These are phyloP conservation scores for Amaranthus hypochondriacus DNA, from an alignment of 148 eudicot species.

Conservation along the genomic window DNA sequence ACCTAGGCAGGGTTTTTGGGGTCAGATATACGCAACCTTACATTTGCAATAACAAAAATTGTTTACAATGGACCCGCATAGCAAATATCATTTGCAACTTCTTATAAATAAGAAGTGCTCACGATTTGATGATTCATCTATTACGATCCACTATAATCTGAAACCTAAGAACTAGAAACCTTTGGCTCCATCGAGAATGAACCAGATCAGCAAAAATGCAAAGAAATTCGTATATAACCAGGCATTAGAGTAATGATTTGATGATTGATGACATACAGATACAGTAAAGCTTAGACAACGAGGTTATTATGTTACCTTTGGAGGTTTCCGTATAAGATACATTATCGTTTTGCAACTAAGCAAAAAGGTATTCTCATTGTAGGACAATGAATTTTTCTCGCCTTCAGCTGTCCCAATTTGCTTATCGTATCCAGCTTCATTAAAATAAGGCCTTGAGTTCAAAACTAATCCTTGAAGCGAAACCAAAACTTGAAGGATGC, in stretches of 20 bases:
- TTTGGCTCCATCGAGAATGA: too few species aligned
- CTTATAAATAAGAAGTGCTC: too few species aligned
- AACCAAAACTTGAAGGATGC: conserved; percentile 97
- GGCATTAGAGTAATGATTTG: not conserved
- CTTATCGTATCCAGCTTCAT: conserved; percentile 99
- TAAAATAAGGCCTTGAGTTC: conserved; percentile 91
- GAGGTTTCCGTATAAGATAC: conserved; percentile 87
- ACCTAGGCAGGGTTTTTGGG: too few species aligned
- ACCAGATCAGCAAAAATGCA: not conserved
- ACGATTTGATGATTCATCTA: too few species aligned
- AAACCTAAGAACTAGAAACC: too few species aligned
- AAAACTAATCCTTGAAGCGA: conserved; percentile 94
- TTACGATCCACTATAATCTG: too few species aligned
- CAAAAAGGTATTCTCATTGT: conserved; percentile 92
- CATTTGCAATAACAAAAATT: too few species aligned
- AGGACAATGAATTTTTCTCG: conserved; percentile 93
- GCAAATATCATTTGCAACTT: too few species aligned
- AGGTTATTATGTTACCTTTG: conserved; percentile 59
- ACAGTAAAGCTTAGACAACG: not conserved
- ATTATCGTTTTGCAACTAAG: conserved; percentile 93
- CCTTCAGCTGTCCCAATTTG: conserved; percentile 97
- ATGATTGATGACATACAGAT: conserved; percentile 6
- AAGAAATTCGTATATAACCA: not conserved
- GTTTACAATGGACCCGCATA: too few species aligned
- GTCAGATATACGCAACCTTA: too few species aligned